Conservation (phyloP, 2,329 filamentous ascomycete species). For the Cercospora zeina region DNA sequence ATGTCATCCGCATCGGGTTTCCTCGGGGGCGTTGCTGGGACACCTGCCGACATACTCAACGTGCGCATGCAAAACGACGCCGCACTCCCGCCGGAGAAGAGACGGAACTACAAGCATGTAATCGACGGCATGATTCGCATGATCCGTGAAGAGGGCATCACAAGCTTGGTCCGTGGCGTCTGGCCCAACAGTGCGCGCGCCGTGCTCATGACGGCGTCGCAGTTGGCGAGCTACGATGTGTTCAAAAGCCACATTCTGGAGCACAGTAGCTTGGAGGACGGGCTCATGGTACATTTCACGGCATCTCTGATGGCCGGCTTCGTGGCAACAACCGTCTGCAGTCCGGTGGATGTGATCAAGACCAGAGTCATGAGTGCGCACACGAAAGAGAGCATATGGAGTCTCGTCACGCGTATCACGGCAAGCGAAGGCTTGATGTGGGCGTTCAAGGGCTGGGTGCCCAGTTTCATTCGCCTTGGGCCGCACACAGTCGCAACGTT, state of each 20-base stretch:
- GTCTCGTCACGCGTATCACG: constrained; percentile 66
- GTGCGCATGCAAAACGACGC: constrained; percentile 97
- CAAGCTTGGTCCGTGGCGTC: constrained; percentile 79
- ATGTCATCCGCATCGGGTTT: constrained; percentile 84
- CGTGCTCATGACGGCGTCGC: constrained; percentile 82
- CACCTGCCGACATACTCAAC: constrained; percentile 94
- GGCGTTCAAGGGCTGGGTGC: constrained; percentile 90
- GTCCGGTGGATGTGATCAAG: constrained; percentile 85
- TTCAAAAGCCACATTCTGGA: constrained; percentile 72
- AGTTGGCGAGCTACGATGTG: constrained; percentile 80
- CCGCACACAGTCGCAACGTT: constrained; percentile 86
- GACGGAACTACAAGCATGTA: constrained; percentile 86
- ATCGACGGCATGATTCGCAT: constrained; percentile 84
- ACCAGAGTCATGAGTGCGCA: constrained; percentile 78
- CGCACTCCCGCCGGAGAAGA: constrained; percentile 68
- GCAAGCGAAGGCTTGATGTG: constrained; percentile 70
- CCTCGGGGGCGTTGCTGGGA: constrained; percentile 83
- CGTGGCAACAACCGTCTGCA: constrained; percentile 80
- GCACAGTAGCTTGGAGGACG: constrained; percentile 65
- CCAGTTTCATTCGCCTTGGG: constrained; percentile 67
- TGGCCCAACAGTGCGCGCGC: constrained; percentile 79
- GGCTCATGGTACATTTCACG: constrained; percentile 73
- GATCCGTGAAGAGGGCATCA: constrained; percentile 75
- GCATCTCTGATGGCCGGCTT: constrained; percentile 77
- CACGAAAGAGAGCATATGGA: constrained; percentile 54